Conservation (phyloP, 148 eudicot genomes). For the Mesembryanthemum crystallinum region DNA sequence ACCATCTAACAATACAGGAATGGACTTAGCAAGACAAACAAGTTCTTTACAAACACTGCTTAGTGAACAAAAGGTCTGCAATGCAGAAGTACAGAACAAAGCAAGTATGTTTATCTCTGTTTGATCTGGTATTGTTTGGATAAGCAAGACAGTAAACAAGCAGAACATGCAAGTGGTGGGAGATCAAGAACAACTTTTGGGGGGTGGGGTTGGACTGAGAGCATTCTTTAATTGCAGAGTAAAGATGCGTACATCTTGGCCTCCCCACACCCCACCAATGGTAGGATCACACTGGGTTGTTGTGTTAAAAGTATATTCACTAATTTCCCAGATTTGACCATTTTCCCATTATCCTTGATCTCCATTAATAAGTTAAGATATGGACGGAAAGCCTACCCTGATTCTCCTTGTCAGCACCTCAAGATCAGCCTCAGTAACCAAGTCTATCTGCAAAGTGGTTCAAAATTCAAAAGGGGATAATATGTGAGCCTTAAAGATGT, state of each 20-base stretch:
- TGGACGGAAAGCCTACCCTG: constrained; percentile 39
- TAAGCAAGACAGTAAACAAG: neutral
- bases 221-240: too few species aligned
- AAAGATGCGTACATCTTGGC: too few species aligned
- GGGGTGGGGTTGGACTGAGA: too few species aligned
- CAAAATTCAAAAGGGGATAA: constrained; percentile 5
- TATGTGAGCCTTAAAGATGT: neutral
- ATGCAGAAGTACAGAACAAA: neutral
- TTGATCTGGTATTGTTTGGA: neutral
- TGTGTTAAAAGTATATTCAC: neutral
- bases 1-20: neutral
- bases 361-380: neutral
- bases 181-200: neutral
- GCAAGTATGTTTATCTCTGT: neutral
- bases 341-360: neutral
- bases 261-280: too few species aligned
- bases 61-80: neutral
- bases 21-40: neutral
- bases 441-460: constrained; percentile 59
- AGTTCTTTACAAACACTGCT: neutral
- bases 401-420: constrained; percentile 52
- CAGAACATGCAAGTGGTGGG: neutral
- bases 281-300: neutral
- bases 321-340: neutral
- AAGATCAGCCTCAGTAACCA: constrained; percentile 63